phyloP scores from a whole-genome alignment of 73 alveolate genomes.

The Vitrella brassicaformis region DNA sequence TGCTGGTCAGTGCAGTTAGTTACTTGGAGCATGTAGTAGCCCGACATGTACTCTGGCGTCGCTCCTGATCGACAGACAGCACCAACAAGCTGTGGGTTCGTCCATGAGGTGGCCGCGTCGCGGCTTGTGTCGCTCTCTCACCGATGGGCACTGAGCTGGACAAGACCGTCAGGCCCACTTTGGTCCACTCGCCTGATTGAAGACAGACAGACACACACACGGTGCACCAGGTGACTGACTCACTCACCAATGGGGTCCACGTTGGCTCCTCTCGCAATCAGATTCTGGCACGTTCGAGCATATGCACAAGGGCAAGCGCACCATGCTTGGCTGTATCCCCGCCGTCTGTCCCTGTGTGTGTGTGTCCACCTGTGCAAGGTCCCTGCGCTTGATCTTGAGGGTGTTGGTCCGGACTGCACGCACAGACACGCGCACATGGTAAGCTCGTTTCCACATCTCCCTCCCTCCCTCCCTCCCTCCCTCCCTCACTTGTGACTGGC shows the following conservation, averaged over 20 bases:
- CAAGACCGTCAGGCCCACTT: slow-evolving; percentile 93
- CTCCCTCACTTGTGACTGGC: background rate
- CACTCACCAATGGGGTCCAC: background rate
- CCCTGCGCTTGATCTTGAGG: background rate
- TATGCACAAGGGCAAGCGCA: no score
- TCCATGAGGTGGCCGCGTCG: no score
- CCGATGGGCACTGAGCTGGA: slow-evolving; percentile 97
- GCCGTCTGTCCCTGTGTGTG: background rate
- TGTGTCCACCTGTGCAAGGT: background rate
- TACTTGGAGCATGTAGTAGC: slow-evolving; percentile 46
- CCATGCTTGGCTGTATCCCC: no score
- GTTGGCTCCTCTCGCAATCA: background rate
- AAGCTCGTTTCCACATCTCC: no score
- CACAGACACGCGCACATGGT: no score
- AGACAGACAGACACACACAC: no score
- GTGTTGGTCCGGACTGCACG: background rate
- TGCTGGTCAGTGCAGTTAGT: background rate
- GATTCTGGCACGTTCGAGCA: background rate
- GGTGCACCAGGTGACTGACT: no score
- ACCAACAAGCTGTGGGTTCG: background rate
- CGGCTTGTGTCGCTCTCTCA: no score
- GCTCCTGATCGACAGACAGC: background rate
- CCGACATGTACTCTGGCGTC: slow-evolving; percentile 37
- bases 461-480: background rate
- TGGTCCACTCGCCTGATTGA: slow-evolving; percentile 93